Base-by-base conservation (phyloP, 176 grass and related monocot species). In the Eremochloa ophiuroides region DNA sequence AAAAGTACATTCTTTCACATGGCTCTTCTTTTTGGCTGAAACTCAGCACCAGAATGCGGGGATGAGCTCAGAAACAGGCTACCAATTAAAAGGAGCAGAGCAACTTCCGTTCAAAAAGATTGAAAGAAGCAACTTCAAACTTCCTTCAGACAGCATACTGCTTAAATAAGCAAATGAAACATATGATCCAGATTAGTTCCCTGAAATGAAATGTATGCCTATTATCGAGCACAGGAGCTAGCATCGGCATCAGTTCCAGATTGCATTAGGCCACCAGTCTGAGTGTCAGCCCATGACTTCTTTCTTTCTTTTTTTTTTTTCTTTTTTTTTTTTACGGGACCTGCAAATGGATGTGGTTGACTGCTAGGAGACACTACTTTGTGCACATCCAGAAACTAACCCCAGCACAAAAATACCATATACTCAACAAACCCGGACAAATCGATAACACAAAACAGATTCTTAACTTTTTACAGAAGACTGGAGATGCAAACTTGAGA, bases 311-410 rank as follows among this genome's bases (percentile, higher is more conserved):
- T n/a, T n/a, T n/a, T n/a, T n/a, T n/a, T n/a, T n/a, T n/a, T n/a
- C n/a, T n/a, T n/a, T n/a, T 73, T 33, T 34, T 29, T 15, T 14
- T 29, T 17, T 47, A 74, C 74, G 60, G 27, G 50, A 79, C 8
- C 78, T 74, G 39, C 29, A 80, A 58, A 29, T 73, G 44, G 26
- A 44, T 30, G 35, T 71, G 42, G 11, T 8, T 35, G 30, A 37
- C 1, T 40, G 34, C n/a, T 75, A 59, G 33, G 50, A 59, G 55
- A 56, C 2, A 23, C 4, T 58, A 37, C 25, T 55, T 55, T 48
- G 34, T 66, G 63, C 55, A 73, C 76, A 89, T 55, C 37, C 73
- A 77, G 66, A 67, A 66, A 79, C 58, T 4, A 88, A 83, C 1
- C 16, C 5, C 15, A 15, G 16, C 29, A 35, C 2, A 35, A 1